These are phyloP conservation scores for Mycena sp. DNA, from an alignment of 1,284 basidiomycete species.

Conservation along the genomic window DNA sequence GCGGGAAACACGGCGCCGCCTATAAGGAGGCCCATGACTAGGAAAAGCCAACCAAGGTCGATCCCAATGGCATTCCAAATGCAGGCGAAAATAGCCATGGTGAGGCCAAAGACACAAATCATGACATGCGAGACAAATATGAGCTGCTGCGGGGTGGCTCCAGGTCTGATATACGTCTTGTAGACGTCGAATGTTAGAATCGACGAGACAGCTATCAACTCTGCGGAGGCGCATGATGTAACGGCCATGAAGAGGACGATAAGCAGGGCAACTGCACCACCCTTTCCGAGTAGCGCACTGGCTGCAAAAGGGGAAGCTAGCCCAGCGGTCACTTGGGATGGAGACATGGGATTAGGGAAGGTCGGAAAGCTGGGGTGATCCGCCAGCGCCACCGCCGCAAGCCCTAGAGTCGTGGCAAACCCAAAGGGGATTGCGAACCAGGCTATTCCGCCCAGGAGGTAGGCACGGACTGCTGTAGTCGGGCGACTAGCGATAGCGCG, in stretches of 20 bases:
- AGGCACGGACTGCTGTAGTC: slow-evolving; percentile 18
- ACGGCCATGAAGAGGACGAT: slow-evolving; percentile 55
- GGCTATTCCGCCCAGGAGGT: slow-evolving; percentile 34
- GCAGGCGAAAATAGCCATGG: slow-evolving; percentile 17
- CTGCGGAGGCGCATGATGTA: slow-evolving; percentile 20
- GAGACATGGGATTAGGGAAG: slow-evolving; percentile 59
- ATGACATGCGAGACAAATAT: slow-evolving; percentile 18
- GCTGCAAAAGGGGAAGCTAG: slow-evolving; percentile 64
- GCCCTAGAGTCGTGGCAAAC: slow-evolving; percentile 4
- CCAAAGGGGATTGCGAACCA: slow-evolving; percentile 43
- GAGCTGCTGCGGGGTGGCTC: slow-evolving; percentile 16
- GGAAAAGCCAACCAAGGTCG: slow-evolving; percentile 18
- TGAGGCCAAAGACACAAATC: slow-evolving; percentile 18
- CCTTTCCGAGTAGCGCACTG: slow-evolving; percentile 59
- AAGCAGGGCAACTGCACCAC: slow-evolving; percentile 60
- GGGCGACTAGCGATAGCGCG: slow-evolving; percentile 23
- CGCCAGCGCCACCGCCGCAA: slow-evolving; percentile 11
- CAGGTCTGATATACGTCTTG: slow-evolving; percentile 15
- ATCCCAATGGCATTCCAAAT: slow-evolving; percentile 20
- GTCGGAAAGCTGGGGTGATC: slow-evolving; percentile 60
- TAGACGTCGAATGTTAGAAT: slow-evolving; percentile 23
- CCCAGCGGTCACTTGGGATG: slow-evolving; percentile 59
- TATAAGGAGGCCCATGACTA: slow-evolving; percentile 22
- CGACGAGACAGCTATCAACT: slow-evolving; percentile 22
- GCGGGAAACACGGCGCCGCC: slow-evolving; percentile 21